Evolutionary conservation across 2,329 filamentous ascomycete genomes (phyloP).

Genomic region (Mycosphaerella sp.): DNA sequence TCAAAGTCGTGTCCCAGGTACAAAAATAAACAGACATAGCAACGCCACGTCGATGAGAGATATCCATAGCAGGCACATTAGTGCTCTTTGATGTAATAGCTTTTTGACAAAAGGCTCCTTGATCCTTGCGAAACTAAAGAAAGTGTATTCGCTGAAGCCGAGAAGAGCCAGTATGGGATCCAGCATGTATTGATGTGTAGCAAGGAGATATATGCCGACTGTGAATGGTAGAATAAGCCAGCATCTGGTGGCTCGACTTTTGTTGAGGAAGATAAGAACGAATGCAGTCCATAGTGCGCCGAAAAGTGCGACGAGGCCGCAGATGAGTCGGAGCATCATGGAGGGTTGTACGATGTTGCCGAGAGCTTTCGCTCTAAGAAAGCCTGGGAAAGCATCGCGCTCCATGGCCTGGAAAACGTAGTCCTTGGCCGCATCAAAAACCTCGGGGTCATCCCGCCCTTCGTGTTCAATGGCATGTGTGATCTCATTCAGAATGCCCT

Average conservation of each 20-base stretch:
- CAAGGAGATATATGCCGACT: conserved; percentile 78
- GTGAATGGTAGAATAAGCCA: conserved; percentile 95
- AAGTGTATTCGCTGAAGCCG: conserved; percentile 94
- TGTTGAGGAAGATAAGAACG: conserved; percentile 83
- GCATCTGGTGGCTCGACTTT: conserved; percentile 64
- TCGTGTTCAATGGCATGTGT: conserved; percentile 84
- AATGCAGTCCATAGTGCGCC: conserved; percentile 92
- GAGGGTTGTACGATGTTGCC: conserved; percentile 93
- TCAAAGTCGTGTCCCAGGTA: conserved; percentile 77
- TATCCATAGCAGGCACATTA: conserved; percentile 74
- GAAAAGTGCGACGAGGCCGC: conserved; percentile 82
- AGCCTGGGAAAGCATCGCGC: conserved; percentile 95
- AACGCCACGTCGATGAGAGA: conserved; percentile 72
- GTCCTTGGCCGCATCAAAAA: conserved; percentile 96
- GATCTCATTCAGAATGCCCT: conserved; percentile 78
- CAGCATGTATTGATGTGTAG: conserved; percentile 91
- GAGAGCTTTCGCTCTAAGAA: conserved; percentile 87
- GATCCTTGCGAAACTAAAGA: conserved; percentile 83
- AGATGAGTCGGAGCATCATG: conserved; percentile 74
- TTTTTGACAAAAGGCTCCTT: conserved; percentile 83
- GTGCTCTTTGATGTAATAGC: conserved; percentile 73
- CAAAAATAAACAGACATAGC: conserved; percentile 86
- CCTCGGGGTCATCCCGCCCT: conserved; percentile 89
- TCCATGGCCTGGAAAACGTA: conserved; percentile 99
- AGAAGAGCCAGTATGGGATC: conserved; percentile 83